Conservation (phyloP, 2,329 filamentous ascomycete species). For the Fusarium bactridioides region DNA sequence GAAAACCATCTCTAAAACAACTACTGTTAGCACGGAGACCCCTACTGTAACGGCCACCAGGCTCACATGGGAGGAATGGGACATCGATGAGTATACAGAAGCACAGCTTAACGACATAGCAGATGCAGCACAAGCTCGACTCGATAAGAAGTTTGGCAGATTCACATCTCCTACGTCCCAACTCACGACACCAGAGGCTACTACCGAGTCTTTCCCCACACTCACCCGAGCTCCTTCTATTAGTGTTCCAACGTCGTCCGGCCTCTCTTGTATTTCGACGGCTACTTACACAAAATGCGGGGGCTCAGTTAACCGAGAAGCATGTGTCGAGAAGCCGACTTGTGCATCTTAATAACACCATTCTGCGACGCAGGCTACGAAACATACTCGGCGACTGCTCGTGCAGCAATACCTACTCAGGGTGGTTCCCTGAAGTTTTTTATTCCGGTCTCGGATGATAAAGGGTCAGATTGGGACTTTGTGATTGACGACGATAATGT, state of each 20-base stretch:
- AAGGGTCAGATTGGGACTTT: neutral
- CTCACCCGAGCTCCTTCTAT: neutral
- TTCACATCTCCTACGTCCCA: accelerated
- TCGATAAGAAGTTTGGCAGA: neutral
- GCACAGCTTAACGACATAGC: neutral
- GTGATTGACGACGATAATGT: neutral
- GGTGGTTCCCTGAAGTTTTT: neutral
- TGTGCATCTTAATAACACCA: neutral
- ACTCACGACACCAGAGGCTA: neutral
- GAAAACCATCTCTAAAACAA: neutral
- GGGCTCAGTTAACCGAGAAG: neutral
- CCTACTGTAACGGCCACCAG: neutral
- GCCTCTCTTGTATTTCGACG: neutral
- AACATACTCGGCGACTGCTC: neutral
- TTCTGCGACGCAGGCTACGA: neutral
- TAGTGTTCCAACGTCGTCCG: neutral
- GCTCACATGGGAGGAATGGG: neutral
- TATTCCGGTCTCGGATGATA: accelerated
- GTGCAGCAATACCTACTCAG: neutral
- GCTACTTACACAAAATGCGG: neutral
- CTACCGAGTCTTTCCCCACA: neutral
- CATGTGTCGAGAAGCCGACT: neutral
- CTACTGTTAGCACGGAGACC: neutral
- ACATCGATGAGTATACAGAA: neutral
- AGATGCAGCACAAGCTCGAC: neutral